Conservation (phyloP, 331 rosid species). For the Prunus yedoensis region DNA sequence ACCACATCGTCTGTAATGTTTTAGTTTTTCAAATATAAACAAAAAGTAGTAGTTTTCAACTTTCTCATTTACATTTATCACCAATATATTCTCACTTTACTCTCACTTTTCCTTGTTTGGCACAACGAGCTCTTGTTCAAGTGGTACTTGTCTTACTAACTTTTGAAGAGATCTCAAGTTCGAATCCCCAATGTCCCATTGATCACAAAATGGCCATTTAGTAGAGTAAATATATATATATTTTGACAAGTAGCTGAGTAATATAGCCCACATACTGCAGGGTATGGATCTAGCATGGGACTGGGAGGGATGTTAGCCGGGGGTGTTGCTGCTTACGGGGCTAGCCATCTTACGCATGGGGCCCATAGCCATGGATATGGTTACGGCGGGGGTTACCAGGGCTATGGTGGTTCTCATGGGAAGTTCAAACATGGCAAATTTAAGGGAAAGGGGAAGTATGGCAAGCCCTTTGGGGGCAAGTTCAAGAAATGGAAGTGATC, state of each 20-base stretch:
- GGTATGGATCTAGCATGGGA: slow-evolving; percentile 42
- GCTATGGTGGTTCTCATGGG: slow-evolving; percentile 32
- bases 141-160: too few species aligned
- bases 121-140: too few species aligned
- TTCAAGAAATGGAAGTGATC: slow-evolving; percentile 69
- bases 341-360: slow-evolving; percentile 52
- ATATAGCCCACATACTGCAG: slow-evolving; percentile 23
- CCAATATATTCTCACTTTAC: too few species aligned
- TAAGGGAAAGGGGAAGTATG: slow-evolving; percentile 62
- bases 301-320: slow-evolving; percentile 60
- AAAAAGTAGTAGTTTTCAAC: too few species aligned
- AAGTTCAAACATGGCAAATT: slow-evolving; percentile 46
- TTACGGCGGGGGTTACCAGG: not conserved
- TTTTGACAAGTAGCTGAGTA: not conserved
- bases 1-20: too few species aligned
- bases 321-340: slow-evolving; percentile 61
- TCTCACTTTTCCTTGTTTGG: too few species aligned
- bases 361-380: not conserved
- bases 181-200: too few species aligned
- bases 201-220: too few species aligned
- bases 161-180: too few species aligned
- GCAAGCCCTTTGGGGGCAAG: slow-evolving; percentile 60
- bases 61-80: too few species aligned
- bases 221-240: not conserved
- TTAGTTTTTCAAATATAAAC: too few species aligned